Evolutionary conservation across 2,329 filamentous ascomycete genomes (phyloP).

Genomic region (Hymenoscyphus albidus): DNA sequence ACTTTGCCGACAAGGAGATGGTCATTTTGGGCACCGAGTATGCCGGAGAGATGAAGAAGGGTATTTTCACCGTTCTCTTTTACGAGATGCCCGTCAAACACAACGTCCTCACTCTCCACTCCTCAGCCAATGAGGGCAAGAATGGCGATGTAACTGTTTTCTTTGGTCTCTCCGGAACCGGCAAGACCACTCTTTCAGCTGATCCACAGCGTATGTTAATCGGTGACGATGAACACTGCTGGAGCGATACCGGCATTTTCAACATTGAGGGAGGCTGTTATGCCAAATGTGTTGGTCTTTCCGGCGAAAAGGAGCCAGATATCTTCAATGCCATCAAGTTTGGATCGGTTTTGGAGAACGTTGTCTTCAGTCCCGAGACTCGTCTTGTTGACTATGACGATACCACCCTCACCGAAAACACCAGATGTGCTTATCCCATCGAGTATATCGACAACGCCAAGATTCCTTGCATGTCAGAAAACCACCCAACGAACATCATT

Average conservation of each 20-base stretch:
- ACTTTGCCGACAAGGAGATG: conserved; percentile 99
- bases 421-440: conserved; percentile 95
- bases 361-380: conserved; percentile 89
- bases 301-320: conserved; percentile 97
- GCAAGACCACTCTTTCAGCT: conserved; percentile 97
- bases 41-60: conserved; percentile 97
- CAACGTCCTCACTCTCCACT: conserved; percentile 97
- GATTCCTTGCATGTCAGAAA: conserved; percentile 85
- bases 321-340: conserved; percentile 95
- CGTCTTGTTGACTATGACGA: conserved; percentile 96
- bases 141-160: conserved; percentile 96
- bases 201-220: conserved; percentile 96
- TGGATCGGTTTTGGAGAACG: conserved; percentile 96
- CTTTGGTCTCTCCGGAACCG: conserved; percentile 97
- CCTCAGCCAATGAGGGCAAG: conserved; percentile 95
- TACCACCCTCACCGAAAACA: conserved; percentile 93
- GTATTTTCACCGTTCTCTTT: conserved; percentile 97
- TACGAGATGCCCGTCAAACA: conserved; percentile 99
- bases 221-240: conserved; percentile 99
- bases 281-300: conserved; percentile 96
- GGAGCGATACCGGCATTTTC: conserved; percentile 94
- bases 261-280: conserved; percentile 99
- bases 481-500: conserved; percentile 95
- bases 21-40: conserved; percentile 99
- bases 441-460: conserved; percentile 99